These are phyloP conservation scores for Huntiella savannae DNA, from an alignment of 2,329 filamentous ascomycete species.

Conservation along the genomic window DNA sequence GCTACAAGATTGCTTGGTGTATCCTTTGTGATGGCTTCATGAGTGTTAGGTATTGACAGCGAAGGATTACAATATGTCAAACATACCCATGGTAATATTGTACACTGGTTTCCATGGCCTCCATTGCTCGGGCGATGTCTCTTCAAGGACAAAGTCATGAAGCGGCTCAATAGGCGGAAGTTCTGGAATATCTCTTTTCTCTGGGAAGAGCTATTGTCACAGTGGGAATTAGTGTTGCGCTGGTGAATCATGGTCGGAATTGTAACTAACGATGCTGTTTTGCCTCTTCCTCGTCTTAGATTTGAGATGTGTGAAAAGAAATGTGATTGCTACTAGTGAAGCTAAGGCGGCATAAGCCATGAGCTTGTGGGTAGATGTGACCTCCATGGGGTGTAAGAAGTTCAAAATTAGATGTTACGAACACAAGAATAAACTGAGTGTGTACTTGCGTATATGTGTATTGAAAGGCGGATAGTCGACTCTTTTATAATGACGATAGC, in stretches of 20 bases:
- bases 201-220: conserved; percentile 1
- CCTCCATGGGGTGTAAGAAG: not conserved
- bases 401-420: no score
- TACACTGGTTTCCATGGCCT: conserved; percentile 33
- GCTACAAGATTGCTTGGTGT: conserved; percentile 31
- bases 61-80: not conserved
- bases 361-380: not conserved
- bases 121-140: conserved; percentile 20
- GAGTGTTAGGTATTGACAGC: not conserved
- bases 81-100: conserved; percentile 34
- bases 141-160: conserved; percentile 22
- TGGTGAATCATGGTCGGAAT: not conserved
- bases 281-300: not conserved
- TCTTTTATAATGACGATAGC: no score
- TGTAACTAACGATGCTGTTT: not conserved
- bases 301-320: conserved; percentile 2
- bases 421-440: no score
- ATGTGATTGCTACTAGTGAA: not conserved
- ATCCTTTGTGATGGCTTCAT: conserved; percentile 24
- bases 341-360: conserved; percentile 1
- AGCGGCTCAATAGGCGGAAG: conserved; percentile 14
- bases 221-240: no score
- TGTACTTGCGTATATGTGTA: no score
- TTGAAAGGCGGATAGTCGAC: no score
- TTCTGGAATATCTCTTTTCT: not conserved